A percentile compares a stretch with the other conserved stretches of the same genome.
phyloP scores from a whole-genome alignment of 139 green algal species.

The Coelastrella sp. region DNA sequence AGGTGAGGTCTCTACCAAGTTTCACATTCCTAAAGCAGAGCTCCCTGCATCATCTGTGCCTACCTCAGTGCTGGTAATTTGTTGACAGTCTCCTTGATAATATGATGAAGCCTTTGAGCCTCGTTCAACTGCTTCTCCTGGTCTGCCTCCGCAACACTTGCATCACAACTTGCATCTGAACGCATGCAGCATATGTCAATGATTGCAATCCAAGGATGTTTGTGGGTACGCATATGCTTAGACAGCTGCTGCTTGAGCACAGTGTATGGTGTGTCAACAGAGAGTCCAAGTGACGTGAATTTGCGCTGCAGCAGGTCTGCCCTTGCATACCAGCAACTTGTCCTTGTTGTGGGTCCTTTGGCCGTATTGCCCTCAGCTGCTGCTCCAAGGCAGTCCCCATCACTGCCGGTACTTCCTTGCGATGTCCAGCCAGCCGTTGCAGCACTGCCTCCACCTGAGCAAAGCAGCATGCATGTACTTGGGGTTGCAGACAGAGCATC shows the following conservation, averaged over 20 bases:
- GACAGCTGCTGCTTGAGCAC: not conserved
- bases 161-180: not conserved
- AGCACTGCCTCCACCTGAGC: slow-evolving; percentile 45
- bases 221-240: not conserved
- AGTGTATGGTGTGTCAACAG: not conserved
- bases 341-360: not conserved
- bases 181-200: not conserved
- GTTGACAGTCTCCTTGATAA: slow-evolving; percentile 13
- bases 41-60: too few relatives aligned
- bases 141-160: not conserved
- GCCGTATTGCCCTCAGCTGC: slow-evolving; percentile 16
- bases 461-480: too few relatives aligned
- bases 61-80: slow-evolving; percentile 42
- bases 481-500: too few relatives aligned
- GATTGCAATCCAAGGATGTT: not conserved
- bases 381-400: slow-evolving; percentile 31
- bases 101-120: slow-evolving; percentile 3
- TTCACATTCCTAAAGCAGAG: not conserved
- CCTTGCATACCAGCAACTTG: not conserved
- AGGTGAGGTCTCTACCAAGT: not conserved
- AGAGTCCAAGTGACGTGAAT: not conserved
- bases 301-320: not conserved
- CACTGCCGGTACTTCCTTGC: slow-evolving; percentile 13
- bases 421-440: slow-evolving; percentile 16
- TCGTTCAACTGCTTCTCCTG: slow-evolving; percentile 8